Percentiles rank a stretch among this genome's conserved stretches.
phyloP scores from a whole-genome alignment of 192 early-diverging fungal species.

The Jimgerdemannia flammicorona region DNA sequence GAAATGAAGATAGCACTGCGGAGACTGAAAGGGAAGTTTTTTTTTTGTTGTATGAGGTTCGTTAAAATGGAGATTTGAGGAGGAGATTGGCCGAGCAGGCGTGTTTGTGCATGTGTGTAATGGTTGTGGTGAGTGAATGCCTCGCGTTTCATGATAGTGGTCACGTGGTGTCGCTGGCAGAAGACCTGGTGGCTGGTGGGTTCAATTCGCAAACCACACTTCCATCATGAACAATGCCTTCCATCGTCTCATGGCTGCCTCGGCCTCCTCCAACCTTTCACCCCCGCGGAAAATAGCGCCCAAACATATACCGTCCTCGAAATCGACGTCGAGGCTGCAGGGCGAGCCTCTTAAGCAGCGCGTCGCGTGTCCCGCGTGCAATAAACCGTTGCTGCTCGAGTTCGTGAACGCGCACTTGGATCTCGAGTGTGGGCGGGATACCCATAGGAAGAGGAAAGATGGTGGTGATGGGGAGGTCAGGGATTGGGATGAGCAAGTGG shows the following conservation, averaged over 20 bases:
- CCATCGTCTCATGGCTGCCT: neutral
- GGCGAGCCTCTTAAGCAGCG: neutral
- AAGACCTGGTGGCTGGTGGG: no score
- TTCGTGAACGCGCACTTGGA: conserved; percentile 6
- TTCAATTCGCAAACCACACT: neutral
- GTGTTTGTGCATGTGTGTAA: no score
- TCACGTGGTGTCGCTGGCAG: no score
- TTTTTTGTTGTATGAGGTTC: no score
- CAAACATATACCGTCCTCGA: neutral
- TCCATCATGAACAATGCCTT: neutral
- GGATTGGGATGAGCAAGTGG: neutral
- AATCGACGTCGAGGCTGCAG: neutral
- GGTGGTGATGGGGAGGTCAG: neutral
- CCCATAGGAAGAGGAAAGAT: neutral
- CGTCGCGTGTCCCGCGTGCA: neutral
- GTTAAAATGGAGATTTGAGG: no score
- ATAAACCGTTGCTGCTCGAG: neutral
- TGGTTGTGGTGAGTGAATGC: no score
- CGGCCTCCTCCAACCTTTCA: neutral
- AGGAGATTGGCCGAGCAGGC: no score
- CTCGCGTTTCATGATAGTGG: no score
- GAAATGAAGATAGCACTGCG: no score
- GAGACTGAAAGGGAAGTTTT: no score
- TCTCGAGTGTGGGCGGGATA: neutral
- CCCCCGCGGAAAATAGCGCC: neutral